Percentiles rank a stretch among this genome's conserved stretches.
These are phyloP conservation scores for Aechmea fasciata DNA, from an alignment of 176 grass and related monocot species.

Conservation along the genomic window DNA sequence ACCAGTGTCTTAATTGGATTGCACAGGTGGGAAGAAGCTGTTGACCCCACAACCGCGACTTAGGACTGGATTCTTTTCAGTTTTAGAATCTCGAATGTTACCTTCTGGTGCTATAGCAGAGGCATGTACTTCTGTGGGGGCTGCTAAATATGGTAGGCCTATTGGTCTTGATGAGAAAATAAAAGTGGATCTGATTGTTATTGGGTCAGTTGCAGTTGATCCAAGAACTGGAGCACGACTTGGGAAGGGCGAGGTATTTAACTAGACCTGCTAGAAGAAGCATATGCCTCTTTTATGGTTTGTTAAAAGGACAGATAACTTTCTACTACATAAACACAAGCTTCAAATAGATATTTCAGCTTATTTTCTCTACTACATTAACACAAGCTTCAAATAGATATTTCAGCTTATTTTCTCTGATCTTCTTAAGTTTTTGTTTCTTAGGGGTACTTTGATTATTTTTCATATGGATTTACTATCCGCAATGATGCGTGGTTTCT, in stretches of 20 bases:
- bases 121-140: conserved; percentile 92
- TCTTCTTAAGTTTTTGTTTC: background rate
- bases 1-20: background rate
- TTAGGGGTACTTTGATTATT: background rate
- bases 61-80: conserved; percentile 83
- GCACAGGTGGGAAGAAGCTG: conserved; percentile 62
- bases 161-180: conserved; percentile 71
- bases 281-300: background rate
- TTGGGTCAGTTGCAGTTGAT: conserved; percentile 89
- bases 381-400: no score
- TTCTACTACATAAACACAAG: no score
- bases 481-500: background rate
- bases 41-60: conserved; percentile 89
- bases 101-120: conserved; percentile 50
- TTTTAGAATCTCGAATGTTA: conserved; percentile 57
- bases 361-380: no score
- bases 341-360: no score
- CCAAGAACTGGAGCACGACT: conserved; percentile 72
- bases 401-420: no score
- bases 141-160: conserved; percentile 75
- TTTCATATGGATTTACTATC: no score
- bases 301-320: background rate
- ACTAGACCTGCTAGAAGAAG: background rate
- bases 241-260: conserved; percentile 89
- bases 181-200: conserved; percentile 76